These are phyloP conservation scores for Oryza glaberrima DNA, from an alignment of 176 grass and related monocot genomes.

Conservation along the genomic window DNA sequence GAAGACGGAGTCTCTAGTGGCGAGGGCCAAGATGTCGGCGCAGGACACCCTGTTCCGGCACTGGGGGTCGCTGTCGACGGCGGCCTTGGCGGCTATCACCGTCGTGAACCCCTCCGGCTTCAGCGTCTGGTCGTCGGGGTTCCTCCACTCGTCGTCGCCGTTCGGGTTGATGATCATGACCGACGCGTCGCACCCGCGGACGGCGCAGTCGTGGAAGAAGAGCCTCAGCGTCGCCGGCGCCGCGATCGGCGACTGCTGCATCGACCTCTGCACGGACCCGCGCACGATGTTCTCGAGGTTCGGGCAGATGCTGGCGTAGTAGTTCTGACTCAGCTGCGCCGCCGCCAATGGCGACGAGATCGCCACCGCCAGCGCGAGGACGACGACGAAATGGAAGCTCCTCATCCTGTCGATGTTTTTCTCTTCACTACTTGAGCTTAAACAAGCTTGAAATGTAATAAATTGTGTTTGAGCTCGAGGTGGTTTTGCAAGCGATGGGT, in stretches of 20 bases:
- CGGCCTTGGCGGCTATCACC: constrained; percentile 57
- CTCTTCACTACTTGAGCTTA: constrained; percentile 31
- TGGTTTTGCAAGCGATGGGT: constrained; percentile 52
- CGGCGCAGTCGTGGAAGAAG: constrained; percentile 82
- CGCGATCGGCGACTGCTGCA: constrained; percentile 43
- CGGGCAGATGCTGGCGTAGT: constrained; percentile 60
- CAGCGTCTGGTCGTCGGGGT: constrained; percentile 50
- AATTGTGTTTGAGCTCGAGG: constrained; percentile 22
- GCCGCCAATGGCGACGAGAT: background rate
- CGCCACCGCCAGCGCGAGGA: background rate
- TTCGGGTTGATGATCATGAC: constrained; percentile 55
- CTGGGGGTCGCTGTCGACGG: constrained; percentile 56
- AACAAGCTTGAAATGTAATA: constrained; percentile 37
- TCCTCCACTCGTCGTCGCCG: constrained; percentile 70
- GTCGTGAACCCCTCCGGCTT: constrained; percentile 56
- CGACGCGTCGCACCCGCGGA: constrained; percentile 74
- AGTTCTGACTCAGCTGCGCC: constrained; percentile 31
- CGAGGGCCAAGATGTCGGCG: constrained; percentile 75
- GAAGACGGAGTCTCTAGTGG: constrained; percentile 58
- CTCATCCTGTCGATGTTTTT: constrained; percentile 42
- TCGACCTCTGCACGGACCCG: constrained; percentile 40
- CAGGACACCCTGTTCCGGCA: constrained; percentile 75
- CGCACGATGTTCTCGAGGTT: constrained; percentile 60
- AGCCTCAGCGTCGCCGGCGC: constrained; percentile 60
- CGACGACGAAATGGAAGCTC: constrained; percentile 32